Percentiles rank a stretch among this genome's conserved stretches.
Evolutionary conservation across 306 rosid genomes (phyloP).

Genomic region (Astragalus membranaceus): DNA sequence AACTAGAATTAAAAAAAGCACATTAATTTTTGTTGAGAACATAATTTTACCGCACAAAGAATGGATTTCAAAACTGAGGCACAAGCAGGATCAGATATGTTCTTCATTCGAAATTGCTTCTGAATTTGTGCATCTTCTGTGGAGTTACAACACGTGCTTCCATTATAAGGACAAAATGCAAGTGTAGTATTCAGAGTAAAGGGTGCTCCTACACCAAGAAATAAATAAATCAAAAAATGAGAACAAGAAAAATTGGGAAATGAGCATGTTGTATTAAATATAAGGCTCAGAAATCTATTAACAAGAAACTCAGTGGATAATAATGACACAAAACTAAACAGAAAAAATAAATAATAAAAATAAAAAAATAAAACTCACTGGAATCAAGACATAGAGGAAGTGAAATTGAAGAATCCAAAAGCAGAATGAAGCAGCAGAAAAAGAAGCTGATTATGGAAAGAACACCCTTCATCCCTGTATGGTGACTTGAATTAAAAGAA

Average conservation of each 20-base stretch:
- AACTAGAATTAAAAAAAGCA: not conserved
- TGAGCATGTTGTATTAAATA: not conserved
- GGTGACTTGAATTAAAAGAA: not conserved
- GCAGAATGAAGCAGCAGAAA: constrained; percentile 46
- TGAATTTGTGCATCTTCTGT: constrained; percentile 52
- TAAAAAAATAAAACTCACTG: constrained; percentile 40
- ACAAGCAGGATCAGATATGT: constrained; percentile 59
- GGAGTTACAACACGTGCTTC: constrained; percentile 73
- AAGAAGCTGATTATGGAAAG: constrained; percentile 27
- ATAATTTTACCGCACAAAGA: constrained; percentile 65
- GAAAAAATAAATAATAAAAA: not conserved
- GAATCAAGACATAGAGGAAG: constrained; percentile 78
- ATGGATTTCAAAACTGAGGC: constrained; percentile 62
- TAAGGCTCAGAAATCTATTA: not conserved
- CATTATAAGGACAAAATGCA: constrained; percentile 68
- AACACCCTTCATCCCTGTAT: constrained; percentile 27
- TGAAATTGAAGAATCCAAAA: constrained; percentile 45
- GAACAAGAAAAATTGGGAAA: not conserved
- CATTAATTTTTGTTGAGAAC: not conserved
- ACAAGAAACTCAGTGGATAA: not conserved
- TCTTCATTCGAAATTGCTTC: constrained; percentile 58
- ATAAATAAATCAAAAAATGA: not conserved
- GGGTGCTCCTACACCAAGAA: constrained; percentile 54
- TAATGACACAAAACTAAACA: not conserved
- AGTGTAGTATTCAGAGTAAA: constrained; percentile 39